Evolutionary conservation across 164 flowering plant species (phyloP), one percentile per base, ranked within the genome.

Genomic region (Aristolochia fimbriata): DNA sequence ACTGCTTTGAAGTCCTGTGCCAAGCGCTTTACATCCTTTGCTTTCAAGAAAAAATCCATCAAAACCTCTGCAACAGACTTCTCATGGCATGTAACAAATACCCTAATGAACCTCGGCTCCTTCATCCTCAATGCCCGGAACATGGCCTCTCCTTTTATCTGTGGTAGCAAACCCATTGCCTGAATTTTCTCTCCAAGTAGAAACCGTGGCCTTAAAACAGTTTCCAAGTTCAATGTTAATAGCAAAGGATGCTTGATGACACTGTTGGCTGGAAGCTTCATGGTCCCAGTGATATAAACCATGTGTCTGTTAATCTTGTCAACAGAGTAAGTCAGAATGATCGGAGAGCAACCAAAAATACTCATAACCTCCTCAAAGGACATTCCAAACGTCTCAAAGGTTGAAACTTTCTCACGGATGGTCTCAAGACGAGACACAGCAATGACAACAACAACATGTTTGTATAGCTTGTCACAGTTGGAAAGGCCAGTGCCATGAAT

Each of bases 301-400:
- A 86, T 82, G 69, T 84, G 78, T 70, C 87, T 75, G 63, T 84
- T 82, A 47, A 86, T 79, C 62, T 84, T 86, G 24, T 82, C 88
- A 24, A 73, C 58, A 6, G 90, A 84, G 1, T 81, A 68, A 1
- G 90, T 84, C 49, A 84, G 62, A 50, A 80, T 16, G 25, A 71
- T 49, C 0, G 94, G 89, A 51, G 73, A 66, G 1, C 79, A 73
- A 15, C 81, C 79, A 41, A 78, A 54, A 20, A 84, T 62, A n/a
- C 53, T 41, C 58, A 82, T 70, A 55, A 80, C 66, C 41, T 84
- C 80, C 25, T 81, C 83, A n/a, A 77, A 77, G 0, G 78, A 64
- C 51, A 81, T 67, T 31, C 93, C 93, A 70, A 75, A 81, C 69
- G 77, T 81, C 73, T 78, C 86, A 7, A 84, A 48, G 63, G 82